Base-by-base conservation (phyloP, 345 rosid genomes). In the Dipteronia dyeriana region DNA sequence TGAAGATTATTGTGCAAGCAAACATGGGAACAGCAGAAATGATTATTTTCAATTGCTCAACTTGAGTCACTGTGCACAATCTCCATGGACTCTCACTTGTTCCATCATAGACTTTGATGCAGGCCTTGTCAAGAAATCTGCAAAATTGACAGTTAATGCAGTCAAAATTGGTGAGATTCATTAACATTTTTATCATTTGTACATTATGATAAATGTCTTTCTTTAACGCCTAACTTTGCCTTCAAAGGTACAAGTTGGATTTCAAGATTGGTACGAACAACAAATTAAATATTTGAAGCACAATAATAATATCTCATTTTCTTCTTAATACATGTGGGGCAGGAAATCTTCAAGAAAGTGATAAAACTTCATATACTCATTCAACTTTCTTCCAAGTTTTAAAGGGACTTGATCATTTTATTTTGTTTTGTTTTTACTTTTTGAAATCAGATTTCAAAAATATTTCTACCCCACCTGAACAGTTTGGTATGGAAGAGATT, bases 111-210 rank as follows among this genome's bases (percentile, higher is more conserved):
- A 71, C 81, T 79, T 79, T 92, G 76, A 94, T 89, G 90, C 94
- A 94, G 12, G 97, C 99, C 81, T 94, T 96, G 79, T 96, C 92
- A 84, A 96, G 86, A 85, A 91, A 96, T 86, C 99, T 95, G 75
- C 79, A 79, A 49, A 59, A n/a, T n/a, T n/a, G n/a, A n/a, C n/a
- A n/a, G n/a, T n/a, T n/a, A n/a, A n/a, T n/a, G n/a, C n/a, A n/a
- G n/a, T n/a, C 79, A 79, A 47, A 57, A 41, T 4, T 12, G 7
- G 3, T 16, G 6, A 39, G 43, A 6, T 41, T 41, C 45, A 41
- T 41, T 41, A 4, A 5, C 43, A 39, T 39, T 39, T 2, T 39
- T 39, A 7, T 39, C 9, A 39, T 39, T 39, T 39, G 9, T 39
- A 39, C 7, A 39, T 8, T 39, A 5, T 39, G 43, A 7, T 39